Evolutionary conservation across 2,329 filamentous ascomycete species (phyloP).

Genomic region (Nemania sp.): DNA sequence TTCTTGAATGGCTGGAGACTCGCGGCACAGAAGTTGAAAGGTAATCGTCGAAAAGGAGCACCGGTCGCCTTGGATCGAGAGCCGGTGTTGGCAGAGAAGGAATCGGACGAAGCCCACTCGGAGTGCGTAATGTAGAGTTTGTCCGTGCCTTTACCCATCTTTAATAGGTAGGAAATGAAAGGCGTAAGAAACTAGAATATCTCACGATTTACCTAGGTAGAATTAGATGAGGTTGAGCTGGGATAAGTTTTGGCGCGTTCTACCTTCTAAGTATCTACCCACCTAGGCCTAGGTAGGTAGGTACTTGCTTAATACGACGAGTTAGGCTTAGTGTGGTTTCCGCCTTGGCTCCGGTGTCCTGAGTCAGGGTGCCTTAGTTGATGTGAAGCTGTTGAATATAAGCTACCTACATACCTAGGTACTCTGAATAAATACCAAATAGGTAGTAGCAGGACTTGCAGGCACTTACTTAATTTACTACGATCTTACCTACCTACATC

Average conservation of each 20-base stretch:
- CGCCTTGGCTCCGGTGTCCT: no score
- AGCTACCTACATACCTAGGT: no score
- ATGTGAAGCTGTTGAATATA: no score
- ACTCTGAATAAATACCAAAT: no score
- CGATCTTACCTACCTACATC: no score
- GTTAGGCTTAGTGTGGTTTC: neutral
- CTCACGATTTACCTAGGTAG: neutral
- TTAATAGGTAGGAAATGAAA: neutral
- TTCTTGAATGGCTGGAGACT: conserved; percentile 95
- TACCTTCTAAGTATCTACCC: no score
- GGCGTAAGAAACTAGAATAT: neutral
- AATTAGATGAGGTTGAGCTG: neutral
- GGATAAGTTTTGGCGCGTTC: neutral
- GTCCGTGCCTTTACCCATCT: conserved; percentile 66
- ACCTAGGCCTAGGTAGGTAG: no score
- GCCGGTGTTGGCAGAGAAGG: conserved; percentile 84
- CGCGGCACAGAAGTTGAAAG: conserved; percentile 98
- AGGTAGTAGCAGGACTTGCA: no score
- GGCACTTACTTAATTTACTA: no score
- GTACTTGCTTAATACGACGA: no score
- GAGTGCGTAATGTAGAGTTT: conserved; percentile 88
- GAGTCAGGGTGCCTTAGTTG: no score
- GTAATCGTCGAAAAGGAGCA: conserved; percentile 84
- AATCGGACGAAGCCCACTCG: conserved; percentile 93
- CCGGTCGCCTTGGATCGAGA: conserved; percentile 66